A percentile compares a stretch with the other conserved stretches of the same genome.
These are phyloP conservation scores for Moniliella sp. DNA, from an alignment of 1,284 basidiomycete species.

Conservation along the genomic window DNA sequence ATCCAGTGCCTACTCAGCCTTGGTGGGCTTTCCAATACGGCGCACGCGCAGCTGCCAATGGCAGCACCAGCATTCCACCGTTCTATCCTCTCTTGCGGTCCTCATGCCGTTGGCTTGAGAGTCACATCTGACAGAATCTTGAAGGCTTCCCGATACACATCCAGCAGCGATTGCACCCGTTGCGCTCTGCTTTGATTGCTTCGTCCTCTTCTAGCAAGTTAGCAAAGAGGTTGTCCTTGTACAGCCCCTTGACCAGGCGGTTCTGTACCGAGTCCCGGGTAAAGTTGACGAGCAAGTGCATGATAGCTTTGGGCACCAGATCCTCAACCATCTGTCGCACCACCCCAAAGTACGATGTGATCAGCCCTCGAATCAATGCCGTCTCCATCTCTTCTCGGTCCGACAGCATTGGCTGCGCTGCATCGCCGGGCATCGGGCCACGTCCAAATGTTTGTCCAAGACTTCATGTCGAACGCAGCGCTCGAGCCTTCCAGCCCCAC, in stretches of 20 bases:
- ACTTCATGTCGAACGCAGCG: conserved; percentile 94
- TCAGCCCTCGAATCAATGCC: conserved; percentile 73
- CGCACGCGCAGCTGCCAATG: too few relatives aligned
- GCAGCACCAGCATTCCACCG: too few relatives aligned
- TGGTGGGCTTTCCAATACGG: too few relatives aligned
- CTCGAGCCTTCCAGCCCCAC: conserved; percentile 50
- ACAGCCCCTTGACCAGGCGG: conserved; percentile 67
- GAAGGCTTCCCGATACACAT: conserved; percentile 96
- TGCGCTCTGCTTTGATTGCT: conserved; percentile 71
- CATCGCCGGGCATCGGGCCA: conserved; percentile 44
- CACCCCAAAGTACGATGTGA: conserved; percentile 84
- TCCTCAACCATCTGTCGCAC: conserved; percentile 90
- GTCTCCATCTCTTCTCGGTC: conserved; percentile 88
- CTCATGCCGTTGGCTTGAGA: too few relatives aligned
- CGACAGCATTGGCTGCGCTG: conserved; percentile 42
- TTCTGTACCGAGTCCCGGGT: conserved; percentile 92
- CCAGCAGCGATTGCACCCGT: conserved; percentile 74
- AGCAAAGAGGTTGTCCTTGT: conserved; percentile 58
- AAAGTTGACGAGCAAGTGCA: conserved; percentile 64
- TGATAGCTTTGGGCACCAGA: conserved; percentile 58
- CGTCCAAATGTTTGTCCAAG: conserved; percentile 56
- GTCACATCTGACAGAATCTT: too few relatives aligned
- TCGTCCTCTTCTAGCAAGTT: conserved; percentile 89
- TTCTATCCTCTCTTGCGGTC: too few relatives aligned
- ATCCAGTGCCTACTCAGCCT: too few relatives aligned